Evolutionary conservation across 306 rosid species (phyloP).

Genomic region (Quercus alba): DNA sequence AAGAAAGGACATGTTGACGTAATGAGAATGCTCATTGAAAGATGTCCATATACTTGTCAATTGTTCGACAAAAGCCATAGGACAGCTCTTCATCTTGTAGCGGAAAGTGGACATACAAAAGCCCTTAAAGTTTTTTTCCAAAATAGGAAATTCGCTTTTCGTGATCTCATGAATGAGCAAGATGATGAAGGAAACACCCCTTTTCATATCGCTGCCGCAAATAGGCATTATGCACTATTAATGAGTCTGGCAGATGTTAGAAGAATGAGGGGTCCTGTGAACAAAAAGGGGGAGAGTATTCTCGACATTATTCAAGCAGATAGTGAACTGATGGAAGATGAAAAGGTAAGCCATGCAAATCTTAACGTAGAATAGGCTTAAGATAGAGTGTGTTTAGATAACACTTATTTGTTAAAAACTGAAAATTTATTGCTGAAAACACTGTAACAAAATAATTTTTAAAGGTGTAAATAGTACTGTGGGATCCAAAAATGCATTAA

Average conservation of each 20-base stretch:
- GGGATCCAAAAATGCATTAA: too few relatives aligned
- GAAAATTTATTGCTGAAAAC: too few relatives aligned
- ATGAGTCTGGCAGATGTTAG: not conserved
- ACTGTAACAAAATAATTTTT: too few relatives aligned
- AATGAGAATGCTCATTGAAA: not conserved
- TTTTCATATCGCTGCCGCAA: not conserved
- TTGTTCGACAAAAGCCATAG: not conserved
- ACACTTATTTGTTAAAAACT: too few relatives aligned
- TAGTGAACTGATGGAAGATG: too few relatives aligned
- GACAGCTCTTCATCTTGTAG: not conserved
- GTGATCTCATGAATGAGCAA: not conserved
- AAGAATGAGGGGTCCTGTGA: too few relatives aligned
- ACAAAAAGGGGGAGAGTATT: not conserved
- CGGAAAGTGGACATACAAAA: not conserved
- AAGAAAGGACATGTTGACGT: not conserved
- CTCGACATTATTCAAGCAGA: not conserved
- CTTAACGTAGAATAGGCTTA: too few relatives aligned
- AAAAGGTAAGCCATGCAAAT: too few relatives aligned
- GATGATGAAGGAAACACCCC: not conserved
- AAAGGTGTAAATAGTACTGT: accelerated
- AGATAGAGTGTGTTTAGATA: too few relatives aligned
- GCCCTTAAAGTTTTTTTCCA: not conserved
- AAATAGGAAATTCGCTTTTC: not conserved
- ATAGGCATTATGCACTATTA: not conserved
- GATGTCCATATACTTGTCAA: not conserved